A percentile compares a stretch with the other conserved stretches of the same genome.
phyloP scores from a whole-genome alignment of 2,329 filamentous ascomycete genomes.

The Verruconis gallopava region DNA sequence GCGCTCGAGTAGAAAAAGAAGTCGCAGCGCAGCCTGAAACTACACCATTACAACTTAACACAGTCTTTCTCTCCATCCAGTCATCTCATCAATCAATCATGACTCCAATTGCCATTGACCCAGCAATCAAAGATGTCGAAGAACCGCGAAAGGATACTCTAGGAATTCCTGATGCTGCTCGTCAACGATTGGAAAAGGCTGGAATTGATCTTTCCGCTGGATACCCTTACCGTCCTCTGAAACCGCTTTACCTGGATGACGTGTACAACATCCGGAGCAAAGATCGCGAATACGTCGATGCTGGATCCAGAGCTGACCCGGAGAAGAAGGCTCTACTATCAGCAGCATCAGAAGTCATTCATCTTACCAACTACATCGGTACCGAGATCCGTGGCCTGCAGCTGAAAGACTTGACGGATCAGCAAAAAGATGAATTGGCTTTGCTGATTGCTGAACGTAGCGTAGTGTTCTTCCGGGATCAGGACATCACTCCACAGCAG shows the following conservation, averaged over 20 bases:
- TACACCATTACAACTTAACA: no score
- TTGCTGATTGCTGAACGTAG: conserved; percentile 50
- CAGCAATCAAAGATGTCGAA: conserved; percentile 47
- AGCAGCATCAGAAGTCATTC: conserved; percentile 31
- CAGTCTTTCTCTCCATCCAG: no score
- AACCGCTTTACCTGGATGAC: conserved; percentile 57
- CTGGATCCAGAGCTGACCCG: conserved; percentile 51
- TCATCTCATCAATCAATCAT: conserved; percentile 30
- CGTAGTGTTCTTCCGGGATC: conserved; percentile 53
- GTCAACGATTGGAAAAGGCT: conserved; percentile 50
- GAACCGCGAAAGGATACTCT: conserved; percentile 52
- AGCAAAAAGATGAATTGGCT: conserved; percentile 49
- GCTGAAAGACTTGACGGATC: conserved; percentile 45
- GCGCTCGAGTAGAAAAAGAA: no score
- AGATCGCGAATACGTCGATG: conserved; percentile 44
- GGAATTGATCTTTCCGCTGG: conserved; percentile 57
- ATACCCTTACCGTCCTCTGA: conserved; percentile 57
- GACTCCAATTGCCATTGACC: conserved; percentile 47
- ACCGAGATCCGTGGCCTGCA: conserved; percentile 53
- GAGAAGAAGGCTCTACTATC: conserved; percentile 47
- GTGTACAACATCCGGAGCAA: conserved; percentile 51
- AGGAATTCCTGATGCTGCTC: conserved; percentile 44
- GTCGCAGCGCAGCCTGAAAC: no score
- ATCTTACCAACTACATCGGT: conserved; percentile 42
- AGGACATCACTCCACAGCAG: conserved; percentile 47